Evolutionary conservation across 2,329 filamentous ascomycete genomes (phyloP).

Genomic region (Talaromyces islandicus): DNA sequence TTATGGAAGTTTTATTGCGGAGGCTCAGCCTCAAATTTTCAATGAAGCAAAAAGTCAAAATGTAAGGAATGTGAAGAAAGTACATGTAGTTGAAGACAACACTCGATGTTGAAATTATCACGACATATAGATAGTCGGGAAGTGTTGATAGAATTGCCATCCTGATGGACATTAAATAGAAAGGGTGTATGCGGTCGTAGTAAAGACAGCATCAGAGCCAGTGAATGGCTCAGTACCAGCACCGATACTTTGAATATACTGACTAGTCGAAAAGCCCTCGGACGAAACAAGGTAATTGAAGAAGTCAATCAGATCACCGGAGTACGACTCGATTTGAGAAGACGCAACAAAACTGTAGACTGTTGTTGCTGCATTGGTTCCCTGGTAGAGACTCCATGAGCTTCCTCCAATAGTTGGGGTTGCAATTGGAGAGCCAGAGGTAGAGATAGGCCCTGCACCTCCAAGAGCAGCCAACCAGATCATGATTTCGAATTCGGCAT

Average conservation of each 20-base stretch:
- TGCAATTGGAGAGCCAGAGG: constrained; percentile 45
- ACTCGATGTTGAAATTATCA: background rate
- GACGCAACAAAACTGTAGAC: constrained; percentile 56
- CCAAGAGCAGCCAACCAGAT: constrained; percentile 57
- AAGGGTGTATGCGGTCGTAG: constrained; percentile 23
- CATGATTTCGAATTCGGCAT: constrained; percentile 57
- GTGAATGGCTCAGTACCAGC: constrained; percentile 32
- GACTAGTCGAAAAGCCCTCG: constrained; percentile 27
- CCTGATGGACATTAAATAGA: background rate
- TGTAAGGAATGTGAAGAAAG: background rate
- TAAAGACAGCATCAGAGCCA: constrained; percentile 21
- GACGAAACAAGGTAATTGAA: constrained; percentile 48
- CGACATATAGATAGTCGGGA: background rate
- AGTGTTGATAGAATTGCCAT: background rate
- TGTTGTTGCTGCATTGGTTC: constrained; percentile 50
- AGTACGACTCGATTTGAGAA: constrained; percentile 45
- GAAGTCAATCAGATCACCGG: constrained; percentile 54
- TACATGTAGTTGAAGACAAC: background rate
- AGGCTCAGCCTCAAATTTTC: background rate
- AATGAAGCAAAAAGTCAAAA: background rate
- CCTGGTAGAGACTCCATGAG: constrained; percentile 53
- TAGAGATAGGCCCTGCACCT: constrained; percentile 52
- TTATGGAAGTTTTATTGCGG: background rate
- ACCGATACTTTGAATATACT: constrained; percentile 49
- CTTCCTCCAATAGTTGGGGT: constrained; percentile 50